These are phyloP conservation scores for Blastocystis sp. DNA, from an alignment of 352 stramenopile genomes.

Conservation along the genomic window DNA sequence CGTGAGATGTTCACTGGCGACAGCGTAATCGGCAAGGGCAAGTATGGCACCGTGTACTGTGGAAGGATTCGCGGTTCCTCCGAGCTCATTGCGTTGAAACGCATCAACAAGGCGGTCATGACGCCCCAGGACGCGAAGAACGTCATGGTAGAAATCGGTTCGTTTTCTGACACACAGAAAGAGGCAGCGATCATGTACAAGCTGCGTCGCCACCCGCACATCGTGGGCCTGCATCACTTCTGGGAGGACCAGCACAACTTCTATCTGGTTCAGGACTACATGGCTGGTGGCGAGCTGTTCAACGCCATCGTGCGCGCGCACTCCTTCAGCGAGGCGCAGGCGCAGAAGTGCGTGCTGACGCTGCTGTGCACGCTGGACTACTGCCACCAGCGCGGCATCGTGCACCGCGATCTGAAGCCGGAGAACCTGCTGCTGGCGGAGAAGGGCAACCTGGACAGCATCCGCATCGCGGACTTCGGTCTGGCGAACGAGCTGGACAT, in stretches of 20 bases:
- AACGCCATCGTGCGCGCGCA: conserved; percentile 49
- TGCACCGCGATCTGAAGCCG: conserved; percentile 81
- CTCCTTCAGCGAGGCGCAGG: conserved; percentile 83
- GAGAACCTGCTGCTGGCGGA: conserved; percentile 86
- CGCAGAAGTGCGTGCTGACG: conserved; percentile 83
- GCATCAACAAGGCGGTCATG: conserved; percentile 53
- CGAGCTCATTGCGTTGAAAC: conserved; percentile 49
- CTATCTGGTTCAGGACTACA: conserved; percentile 92
- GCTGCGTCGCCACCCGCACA: conserved; percentile 84
- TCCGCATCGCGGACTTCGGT: conserved; percentile 99
- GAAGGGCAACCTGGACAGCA: conserved; percentile 88
- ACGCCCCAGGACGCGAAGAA: conserved; percentile 42
- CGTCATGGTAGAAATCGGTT: conserved; percentile 1
- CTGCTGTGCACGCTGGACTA: conserved; percentile 84
- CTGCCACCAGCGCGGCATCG: conserved; percentile 85
- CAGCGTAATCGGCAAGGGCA: conserved; percentile 10
- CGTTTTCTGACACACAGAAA: conserved; percentile 1
- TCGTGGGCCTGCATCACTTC: conserved; percentile 89
- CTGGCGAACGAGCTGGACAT: conserved; percentile 97
- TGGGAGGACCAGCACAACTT: conserved; percentile 90
- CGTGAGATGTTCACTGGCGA: conserved; percentile 23
- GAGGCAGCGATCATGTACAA: conserved; percentile 58
- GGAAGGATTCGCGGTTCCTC: background rate
- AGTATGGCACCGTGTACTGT: conserved; percentile 61
- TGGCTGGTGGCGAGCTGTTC: conserved; percentile 51